These are phyloP conservation scores for Cantharellus anzutake DNA, from an alignment of 768 basidiomycete species.

Conservation along the genomic window DNA sequence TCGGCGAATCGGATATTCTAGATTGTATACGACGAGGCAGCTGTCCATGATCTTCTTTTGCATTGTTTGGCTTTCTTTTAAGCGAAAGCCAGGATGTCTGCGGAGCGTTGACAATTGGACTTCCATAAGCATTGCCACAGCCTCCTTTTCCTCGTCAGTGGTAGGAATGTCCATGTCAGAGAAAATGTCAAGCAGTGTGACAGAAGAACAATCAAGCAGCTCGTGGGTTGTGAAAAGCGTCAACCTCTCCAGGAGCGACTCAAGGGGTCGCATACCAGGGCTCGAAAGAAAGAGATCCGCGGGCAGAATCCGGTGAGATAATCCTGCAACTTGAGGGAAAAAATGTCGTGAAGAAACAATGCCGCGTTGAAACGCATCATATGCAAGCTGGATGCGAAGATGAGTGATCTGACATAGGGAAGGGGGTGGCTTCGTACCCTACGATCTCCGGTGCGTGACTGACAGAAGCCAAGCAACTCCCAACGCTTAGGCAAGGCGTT, in stretches of 20 bases:
- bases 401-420: background rate
- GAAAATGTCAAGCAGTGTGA: too few relatives aligned
- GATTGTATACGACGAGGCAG: too few relatives aligned
- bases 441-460: slow-evolving; percentile 56
- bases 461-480: slow-evolving; percentile 67
- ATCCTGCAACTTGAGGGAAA: background rate
- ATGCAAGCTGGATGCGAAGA: background rate
- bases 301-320: background rate
- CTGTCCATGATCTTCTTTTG: too few relatives aligned
- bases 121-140: background rate
- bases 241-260: too few relatives aligned
- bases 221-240: too few relatives aligned
- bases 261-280: too few relatives aligned
- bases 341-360: background rate
- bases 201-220: too few relatives aligned
- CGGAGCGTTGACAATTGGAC: background rate
- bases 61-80: too few relatives aligned
- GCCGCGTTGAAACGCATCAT: background rate
- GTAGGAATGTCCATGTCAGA: too few relatives aligned
- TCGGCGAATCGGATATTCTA: too few relatives aligned
- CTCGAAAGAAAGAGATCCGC: background rate
- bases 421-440: slow-evolving; percentile 25
- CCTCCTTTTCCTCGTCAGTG: background rate
- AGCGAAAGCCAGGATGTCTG: background rate
- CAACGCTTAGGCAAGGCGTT: slow-evolving; percentile 53